phyloP scores from a whole-genome alignment of 306 rosid species.

The Cicer judaicum region DNA sequence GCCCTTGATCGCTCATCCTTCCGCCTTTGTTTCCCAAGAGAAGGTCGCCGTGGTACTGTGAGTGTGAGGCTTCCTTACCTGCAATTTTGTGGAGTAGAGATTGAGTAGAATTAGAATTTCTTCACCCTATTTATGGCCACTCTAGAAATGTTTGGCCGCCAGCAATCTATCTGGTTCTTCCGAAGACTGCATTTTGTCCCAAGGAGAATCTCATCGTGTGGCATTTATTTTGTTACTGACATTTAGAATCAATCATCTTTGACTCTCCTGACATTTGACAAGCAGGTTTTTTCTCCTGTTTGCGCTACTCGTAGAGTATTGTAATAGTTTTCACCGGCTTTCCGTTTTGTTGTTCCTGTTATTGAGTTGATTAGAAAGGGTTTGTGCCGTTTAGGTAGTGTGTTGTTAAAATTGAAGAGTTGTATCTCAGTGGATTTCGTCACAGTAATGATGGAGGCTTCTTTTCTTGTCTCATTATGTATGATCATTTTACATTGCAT shows the following conservation, averaged over 20 bases:
- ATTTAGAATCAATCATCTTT: slow-evolving; percentile 59
- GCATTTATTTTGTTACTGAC: slow-evolving; percentile 58
- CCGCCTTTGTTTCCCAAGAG: slow-evolving; percentile 72
- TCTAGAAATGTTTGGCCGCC: slow-evolving; percentile 42
- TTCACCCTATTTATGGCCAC: slow-evolving; percentile 45
- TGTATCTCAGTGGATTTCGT: slow-evolving; percentile 63
- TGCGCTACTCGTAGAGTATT: slow-evolving; percentile 56
- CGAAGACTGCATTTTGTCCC: slow-evolving; percentile 36
- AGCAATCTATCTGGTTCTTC: slow-evolving; percentile 56
- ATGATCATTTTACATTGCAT: not conserved
- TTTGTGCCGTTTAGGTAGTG: slow-evolving; percentile 50
- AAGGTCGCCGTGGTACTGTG: slow-evolving; percentile 92
- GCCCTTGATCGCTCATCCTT: slow-evolving; percentile 87
- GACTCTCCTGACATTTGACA: slow-evolving; percentile 47
- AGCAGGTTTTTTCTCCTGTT: slow-evolving; percentile 58
- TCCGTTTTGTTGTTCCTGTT: slow-evolving; percentile 50
- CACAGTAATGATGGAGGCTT: slow-evolving; percentile 54
- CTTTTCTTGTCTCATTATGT: slow-evolving; percentile 24
- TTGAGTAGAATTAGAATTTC: slow-evolving; percentile 54
- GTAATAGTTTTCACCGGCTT: slow-evolving; percentile 57
- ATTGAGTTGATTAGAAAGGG: slow-evolving; percentile 56
- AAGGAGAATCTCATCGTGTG: slow-evolving; percentile 52
- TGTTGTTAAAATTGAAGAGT: slow-evolving; percentile 59
- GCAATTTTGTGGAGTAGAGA: slow-evolving; percentile 83
- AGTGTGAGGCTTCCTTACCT: slow-evolving; percentile 60